Evolutionary conservation across 2,329 filamentous ascomycete species (phyloP).

Genomic region (Neospermospora avenae): DNA sequence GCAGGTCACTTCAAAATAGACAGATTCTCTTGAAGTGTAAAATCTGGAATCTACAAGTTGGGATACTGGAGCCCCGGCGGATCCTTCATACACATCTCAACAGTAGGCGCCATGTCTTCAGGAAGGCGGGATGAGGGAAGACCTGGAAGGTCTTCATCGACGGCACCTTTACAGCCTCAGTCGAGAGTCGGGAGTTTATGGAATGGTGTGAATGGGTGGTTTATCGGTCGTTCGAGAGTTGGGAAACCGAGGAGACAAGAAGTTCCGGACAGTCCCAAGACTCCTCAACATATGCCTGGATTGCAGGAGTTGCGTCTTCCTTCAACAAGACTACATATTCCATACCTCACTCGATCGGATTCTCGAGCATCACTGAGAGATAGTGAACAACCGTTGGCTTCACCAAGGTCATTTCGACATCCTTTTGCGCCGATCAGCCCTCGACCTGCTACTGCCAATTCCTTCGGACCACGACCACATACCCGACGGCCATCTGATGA

Average conservation of each 20-base stretch:
- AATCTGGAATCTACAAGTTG: constrained; percentile 10
- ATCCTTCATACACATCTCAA: constrained; percentile 10
- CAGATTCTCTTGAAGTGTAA: constrained; percentile 8
- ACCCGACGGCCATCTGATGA: constrained; percentile 13
- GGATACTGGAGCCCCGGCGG: constrained; percentile 13
- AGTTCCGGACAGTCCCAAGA: constrained; percentile 44
- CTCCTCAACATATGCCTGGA: constrained; percentile 41
- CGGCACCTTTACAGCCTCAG: constrained; percentile 14
- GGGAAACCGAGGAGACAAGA: constrained; percentile 14
- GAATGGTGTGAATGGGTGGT: constrained; percentile 27
- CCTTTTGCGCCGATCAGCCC: constrained; percentile 19
- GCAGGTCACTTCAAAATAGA: constrained; percentile 21
- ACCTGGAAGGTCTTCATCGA: constrained; percentile 14
- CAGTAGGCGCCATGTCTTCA: constrained; percentile 24
- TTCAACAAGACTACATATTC: constrained; percentile 42
- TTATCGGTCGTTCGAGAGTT: constrained; percentile 30
- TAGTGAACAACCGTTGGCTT: constrained; percentile 25
- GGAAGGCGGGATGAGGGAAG: constrained; percentile 2
- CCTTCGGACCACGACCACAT: constrained; percentile 7
- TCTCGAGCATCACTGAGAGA: constrained; percentile 37
- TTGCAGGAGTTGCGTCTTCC: constrained; percentile 37
- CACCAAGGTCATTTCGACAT: constrained; percentile 15
- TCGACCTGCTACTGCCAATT: constrained; percentile 18
- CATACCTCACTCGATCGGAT: constrained; percentile 41
- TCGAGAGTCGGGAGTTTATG: constrained; percentile 28